Conservation (phyloP, 2,329 filamentous ascomycete species). For the Xylariaceae sp. region DNA sequence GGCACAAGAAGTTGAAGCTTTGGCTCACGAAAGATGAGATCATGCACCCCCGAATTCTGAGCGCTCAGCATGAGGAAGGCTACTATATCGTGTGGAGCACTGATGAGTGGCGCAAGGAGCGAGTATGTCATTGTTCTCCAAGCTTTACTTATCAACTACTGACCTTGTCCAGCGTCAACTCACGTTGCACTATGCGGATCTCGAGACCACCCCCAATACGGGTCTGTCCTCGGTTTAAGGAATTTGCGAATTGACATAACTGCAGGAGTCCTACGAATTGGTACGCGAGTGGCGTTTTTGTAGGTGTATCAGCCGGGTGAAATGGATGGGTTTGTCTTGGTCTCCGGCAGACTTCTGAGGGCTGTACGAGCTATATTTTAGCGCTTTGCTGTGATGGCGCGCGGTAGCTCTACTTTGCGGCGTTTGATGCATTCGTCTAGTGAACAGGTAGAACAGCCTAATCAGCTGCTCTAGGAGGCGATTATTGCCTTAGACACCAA, state of each 20-base stretch:
- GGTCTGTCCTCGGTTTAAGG: constrained; percentile 18
- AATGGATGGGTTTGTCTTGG: constrained; percentile 17
- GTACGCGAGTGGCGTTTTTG: constrained; percentile 24
- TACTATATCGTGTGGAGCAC: constrained; percentile 66
- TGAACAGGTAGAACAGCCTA: constrained; percentile 12
- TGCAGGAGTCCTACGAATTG: constrained; percentile 15
- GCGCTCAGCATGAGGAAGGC: constrained; percentile 57
- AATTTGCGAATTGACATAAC: constrained; percentile 13
- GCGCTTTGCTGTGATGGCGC: not conserved
- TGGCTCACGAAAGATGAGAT: constrained; percentile 66
- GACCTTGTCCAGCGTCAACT: constrained; percentile 50
- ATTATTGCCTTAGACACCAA: constrained; percentile 3
- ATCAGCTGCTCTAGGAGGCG: constrained; percentile 8
- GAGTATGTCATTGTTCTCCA: constrained; percentile 43
- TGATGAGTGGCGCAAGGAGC: constrained; percentile 57
- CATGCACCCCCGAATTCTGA: constrained; percentile 58
- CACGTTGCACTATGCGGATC: constrained; percentile 57
- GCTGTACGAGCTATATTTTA: constrained; percentile 4
- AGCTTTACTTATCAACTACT: not conserved
- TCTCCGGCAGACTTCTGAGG: constrained; percentile 12
- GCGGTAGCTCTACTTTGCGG: constrained; percentile 13
- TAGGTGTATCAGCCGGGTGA: constrained; percentile 24
- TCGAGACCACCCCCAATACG: constrained; percentile 44
- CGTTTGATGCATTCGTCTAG: constrained; percentile 16
- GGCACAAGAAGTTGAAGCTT: constrained; percentile 62